Evolutionary conservation across 169 alveolate species (phyloP).

Genomic region (Plasmodium gonderi): DNA sequence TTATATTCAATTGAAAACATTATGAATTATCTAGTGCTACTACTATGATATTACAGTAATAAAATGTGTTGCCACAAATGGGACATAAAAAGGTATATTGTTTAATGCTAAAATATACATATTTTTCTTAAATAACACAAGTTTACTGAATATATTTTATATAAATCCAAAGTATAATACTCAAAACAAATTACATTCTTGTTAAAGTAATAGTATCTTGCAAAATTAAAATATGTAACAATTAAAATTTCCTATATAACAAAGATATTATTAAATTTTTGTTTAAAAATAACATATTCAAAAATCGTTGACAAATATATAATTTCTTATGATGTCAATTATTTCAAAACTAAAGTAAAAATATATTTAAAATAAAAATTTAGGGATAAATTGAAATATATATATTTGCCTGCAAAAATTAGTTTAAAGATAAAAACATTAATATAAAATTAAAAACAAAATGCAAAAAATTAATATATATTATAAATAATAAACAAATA

Average conservation of each 20-base stretch:
- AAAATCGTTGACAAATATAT: not conserved
- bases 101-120: not conserved
- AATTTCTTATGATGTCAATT: not conserved
- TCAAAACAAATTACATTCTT: not conserved
- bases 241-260: not conserved
- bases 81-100: not conserved
- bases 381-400: not conserved
- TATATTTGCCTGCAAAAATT: not conserved
- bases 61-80: not conserved
- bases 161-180: not conserved
- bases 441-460: not conserved
- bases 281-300: not conserved
- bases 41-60: not conserved
- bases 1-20: not conserved
- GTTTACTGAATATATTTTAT: not conserved
- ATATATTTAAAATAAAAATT: not conserved
- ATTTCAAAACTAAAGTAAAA: not conserved
- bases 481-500: not conserved
- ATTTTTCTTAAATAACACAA: not conserved
- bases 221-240: not conserved
- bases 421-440: not conserved
- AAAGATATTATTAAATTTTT: not conserved
- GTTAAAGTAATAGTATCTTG: not conserved
- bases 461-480: not conserved
- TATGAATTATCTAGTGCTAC: not conserved